phyloP scores from a whole-genome alignment of 202 grass and related monocot genomes.

The Eragrostis tef region DNA sequence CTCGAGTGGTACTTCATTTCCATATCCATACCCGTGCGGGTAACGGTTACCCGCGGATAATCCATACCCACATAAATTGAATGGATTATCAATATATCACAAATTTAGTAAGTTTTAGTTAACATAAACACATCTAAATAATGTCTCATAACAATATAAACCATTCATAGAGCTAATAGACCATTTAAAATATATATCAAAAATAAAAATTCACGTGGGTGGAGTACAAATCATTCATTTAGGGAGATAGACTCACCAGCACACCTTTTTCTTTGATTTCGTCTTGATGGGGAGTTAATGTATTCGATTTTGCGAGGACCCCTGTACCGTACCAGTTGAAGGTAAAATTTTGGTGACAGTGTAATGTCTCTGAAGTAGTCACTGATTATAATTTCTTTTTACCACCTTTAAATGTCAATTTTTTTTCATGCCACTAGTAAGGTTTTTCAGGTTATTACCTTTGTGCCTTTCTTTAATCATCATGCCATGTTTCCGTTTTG shows the following conservation, averaged over 20 bases:
- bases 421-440: conserved; percentile 13
- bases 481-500: conserved; percentile 20
- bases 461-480: neutral
- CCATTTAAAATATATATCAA: neutral
- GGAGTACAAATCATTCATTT: conserved; percentile 39
- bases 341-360: conserved; percentile 29
- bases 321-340: conserved; percentile 8
- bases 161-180: conserved; percentile 20
- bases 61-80: no score
- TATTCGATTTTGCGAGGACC: conserved; percentile 18
- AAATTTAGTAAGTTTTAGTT: no score
- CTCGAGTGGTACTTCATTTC: no score
- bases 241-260: conserved; percentile 14
- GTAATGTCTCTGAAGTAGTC: neutral
- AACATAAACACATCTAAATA: no score
- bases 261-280: conserved; percentile 37
- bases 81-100: no score
- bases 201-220: neutral
- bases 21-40: no score
- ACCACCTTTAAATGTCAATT: neutral
- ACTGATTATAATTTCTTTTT: neutral
- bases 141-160: neutral
- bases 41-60: no score
- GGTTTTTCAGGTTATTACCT: neutral
- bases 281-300: conserved; percentile 40